Conservation (phyloP, 768 basidiomycete species). For the Phylloporus arenicola region DNA sequence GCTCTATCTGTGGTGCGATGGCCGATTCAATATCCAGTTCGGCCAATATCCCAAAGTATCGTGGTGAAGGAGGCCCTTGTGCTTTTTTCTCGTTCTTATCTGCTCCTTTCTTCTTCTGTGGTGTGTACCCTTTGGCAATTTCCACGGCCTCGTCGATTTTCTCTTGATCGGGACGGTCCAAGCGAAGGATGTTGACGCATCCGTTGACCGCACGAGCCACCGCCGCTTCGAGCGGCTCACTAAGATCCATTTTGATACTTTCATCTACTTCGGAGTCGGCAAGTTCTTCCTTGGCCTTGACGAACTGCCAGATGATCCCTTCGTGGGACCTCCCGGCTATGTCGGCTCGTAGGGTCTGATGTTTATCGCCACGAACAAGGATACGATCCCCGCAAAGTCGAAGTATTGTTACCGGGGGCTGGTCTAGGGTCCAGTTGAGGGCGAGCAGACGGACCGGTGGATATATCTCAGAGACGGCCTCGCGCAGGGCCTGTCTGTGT, state of each 20-base stretch:
- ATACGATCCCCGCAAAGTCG: constrained; percentile 78
- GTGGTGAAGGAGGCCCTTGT: constrained; percentile 29
- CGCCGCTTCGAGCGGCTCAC: constrained; percentile 48
- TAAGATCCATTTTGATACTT: constrained; percentile 60
- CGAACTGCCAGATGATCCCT: constrained; percentile 76
- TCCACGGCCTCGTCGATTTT: constrained; percentile 44
- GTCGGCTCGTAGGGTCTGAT: constrained; percentile 74
- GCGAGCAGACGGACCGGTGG: constrained; percentile 73
- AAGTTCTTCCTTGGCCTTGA: constrained; percentile 59
- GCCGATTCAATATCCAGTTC: constrained; percentile 59
- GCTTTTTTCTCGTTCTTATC: constrained; percentile 23
- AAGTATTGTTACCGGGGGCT: constrained; percentile 57
- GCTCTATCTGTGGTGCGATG: constrained; percentile 40
- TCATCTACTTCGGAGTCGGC: constrained; percentile 58
- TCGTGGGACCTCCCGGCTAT: constrained; percentile 55
- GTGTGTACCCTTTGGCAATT: constrained; percentile 39
- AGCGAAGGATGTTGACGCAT: constrained; percentile 48
- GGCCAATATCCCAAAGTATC: constrained; percentile 77
- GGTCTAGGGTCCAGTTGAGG: constrained; percentile 66
- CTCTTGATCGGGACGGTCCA: constrained; percentile 49
- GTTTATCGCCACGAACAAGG: constrained; percentile 68
- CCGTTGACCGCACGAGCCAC: constrained; percentile 57
- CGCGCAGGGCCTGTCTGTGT: constrained; percentile 70
- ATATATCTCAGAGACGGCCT: constrained; percentile 38
- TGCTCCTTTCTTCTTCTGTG: constrained; percentile 14